Base-by-base conservation (phyloP, 148 eudicot species). In the Camellia lanceoleosa region DNA sequence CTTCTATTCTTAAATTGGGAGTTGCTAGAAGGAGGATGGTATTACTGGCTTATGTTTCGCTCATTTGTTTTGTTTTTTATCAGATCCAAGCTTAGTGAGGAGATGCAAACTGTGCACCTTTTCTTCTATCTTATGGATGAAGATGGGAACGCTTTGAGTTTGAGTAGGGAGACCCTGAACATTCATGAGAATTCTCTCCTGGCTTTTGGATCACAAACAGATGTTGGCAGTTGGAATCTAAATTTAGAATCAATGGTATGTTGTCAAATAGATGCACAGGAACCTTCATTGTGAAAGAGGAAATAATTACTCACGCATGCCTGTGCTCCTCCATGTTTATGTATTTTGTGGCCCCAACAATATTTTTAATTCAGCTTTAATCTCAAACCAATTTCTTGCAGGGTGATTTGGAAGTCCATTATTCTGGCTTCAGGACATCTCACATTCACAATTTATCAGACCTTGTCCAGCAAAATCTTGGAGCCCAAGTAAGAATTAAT, bases 51-150 rank as follows among this genome's bases (percentile, higher is more conserved):
- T 56, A 68, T 76, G 23, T 23, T 23, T 23, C 60, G 38, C 62
- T 46, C 47, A 76, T 73, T 20, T 52, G 18, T 65, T 74, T 30
- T 72, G 54, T 59, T 82, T 77, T 51, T 71, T 82, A 52, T 58
- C 85, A 87, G 92, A 77, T 80, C 81, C 68, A 80, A 85, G 81
- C 76, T 77, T 67, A 78, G 81, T 77, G 92, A 84, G 71, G 95
- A 89, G 72, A 76, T 66, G 86, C 80, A 74, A 79, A 77, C 74
- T 76, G 91, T 83, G 44, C 94, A 92, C 86, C 85, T 96, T 75
- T 96, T 96, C 89, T 94, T 96, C 82, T 96, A 96, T 82, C 81
- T 96, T 83, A 98, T 94, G 70, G 98, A 96, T 90, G 99, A 94
- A 87, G 89, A 84, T 66, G 92, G 91, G 77, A 84, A 87, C 77